Percentiles rank a stretch among this genome's conserved stretches.
Conservation (phyloP, 352 stramenopile species). For the Globisporangium orthogonon region DNA sequence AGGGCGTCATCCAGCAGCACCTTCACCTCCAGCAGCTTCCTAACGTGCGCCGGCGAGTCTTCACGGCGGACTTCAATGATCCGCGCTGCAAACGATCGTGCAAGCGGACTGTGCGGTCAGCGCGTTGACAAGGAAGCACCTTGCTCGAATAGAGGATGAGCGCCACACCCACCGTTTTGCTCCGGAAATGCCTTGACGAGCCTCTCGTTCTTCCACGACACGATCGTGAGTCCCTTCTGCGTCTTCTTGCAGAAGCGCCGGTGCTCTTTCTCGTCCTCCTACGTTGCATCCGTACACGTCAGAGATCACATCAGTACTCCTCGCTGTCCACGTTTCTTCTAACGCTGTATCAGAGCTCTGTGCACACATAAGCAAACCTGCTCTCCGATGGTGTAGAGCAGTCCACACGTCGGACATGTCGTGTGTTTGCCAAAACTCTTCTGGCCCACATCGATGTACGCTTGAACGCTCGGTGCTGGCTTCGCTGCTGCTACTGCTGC, state of each 20-base stretch:
- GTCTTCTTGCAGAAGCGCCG: conserved; percentile 43
- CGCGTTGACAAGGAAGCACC: no score
- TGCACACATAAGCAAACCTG: conserved; percentile 15
- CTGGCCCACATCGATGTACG: conserved; percentile 75
- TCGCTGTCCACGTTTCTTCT: not conserved
- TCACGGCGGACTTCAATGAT: conserved; percentile 59
- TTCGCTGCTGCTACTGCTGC: conserved; percentile 4
- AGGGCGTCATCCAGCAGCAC: conserved; percentile 62
- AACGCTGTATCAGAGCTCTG: no score
- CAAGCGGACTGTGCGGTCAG: not conserved
- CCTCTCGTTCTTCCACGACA: conserved; percentile 66
- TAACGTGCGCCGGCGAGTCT: conserved; percentile 48
- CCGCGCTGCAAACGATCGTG: conserved; percentile 17
- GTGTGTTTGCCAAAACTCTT: conserved; percentile 57
- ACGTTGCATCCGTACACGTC: not conserved
- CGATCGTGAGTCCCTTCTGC: conserved; percentile 39
- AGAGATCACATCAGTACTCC: not conserved
- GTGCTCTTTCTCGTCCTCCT: conserved; percentile 73
- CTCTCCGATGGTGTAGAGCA: conserved; percentile 71
- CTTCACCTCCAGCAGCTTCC: conserved; percentile 75
- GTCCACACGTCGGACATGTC: conserved; percentile 48
- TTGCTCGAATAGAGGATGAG: no score
- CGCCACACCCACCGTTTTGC: conserved; percentile 15
- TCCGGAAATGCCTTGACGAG: conserved; percentile 37
- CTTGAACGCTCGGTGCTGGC: conserved; percentile 25